These are phyloP conservation scores for Pyrenochaeta sp. DNA, from an alignment of 2,329 filamentous ascomycete genomes.

Conservation along the genomic window DNA sequence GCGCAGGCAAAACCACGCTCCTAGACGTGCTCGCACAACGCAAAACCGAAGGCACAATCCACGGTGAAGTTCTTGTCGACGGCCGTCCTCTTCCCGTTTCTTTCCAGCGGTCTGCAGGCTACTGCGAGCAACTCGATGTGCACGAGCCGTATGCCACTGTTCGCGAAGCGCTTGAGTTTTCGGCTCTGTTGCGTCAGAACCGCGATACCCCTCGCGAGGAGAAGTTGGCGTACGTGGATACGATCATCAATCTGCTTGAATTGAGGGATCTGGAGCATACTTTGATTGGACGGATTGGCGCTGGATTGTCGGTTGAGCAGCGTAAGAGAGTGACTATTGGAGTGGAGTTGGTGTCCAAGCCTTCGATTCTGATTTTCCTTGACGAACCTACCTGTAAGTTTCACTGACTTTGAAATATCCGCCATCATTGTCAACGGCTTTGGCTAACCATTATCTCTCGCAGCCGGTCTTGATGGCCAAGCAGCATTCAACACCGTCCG, in stretches of 20 bases:
- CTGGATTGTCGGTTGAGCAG: slow-evolving; percentile 58
- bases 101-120: slow-evolving; percentile 43
- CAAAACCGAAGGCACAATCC: slow-evolving; percentile 36
- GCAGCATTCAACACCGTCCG: slow-evolving; percentile 74
- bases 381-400: slow-evolving; percentile 72
- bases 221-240: slow-evolving; percentile 37
- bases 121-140: slow-evolving; percentile 43
- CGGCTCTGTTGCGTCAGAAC: slow-evolving; percentile 38
- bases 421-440: too few species aligned
- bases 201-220: slow-evolving; percentile 25
- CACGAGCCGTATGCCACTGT: slow-evolving; percentile 38
- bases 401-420: not conserved
- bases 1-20: slow-evolving; percentile 46
- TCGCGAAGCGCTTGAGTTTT: slow-evolving; percentile 40
- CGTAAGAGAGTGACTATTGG: slow-evolving; percentile 68
- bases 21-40: slow-evolving; percentile 42
- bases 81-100: slow-evolving; percentile 31
- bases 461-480: slow-evolving; percentile 71
- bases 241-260: slow-evolving; percentile 35
- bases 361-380: slow-evolving; percentile 71
- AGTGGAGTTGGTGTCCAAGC: slow-evolving; percentile 66
- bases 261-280: slow-evolving; percentile 36
- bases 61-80: slow-evolving; percentile 38
- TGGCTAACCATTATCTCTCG: not conserved
- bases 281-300: slow-evolving; percentile 30